These are phyloP conservation scores for Pseudisothecium myosuroides DNA, from an alignment of 225 moss, liverwort and hornwort genomes.

Conservation along the genomic window DNA sequence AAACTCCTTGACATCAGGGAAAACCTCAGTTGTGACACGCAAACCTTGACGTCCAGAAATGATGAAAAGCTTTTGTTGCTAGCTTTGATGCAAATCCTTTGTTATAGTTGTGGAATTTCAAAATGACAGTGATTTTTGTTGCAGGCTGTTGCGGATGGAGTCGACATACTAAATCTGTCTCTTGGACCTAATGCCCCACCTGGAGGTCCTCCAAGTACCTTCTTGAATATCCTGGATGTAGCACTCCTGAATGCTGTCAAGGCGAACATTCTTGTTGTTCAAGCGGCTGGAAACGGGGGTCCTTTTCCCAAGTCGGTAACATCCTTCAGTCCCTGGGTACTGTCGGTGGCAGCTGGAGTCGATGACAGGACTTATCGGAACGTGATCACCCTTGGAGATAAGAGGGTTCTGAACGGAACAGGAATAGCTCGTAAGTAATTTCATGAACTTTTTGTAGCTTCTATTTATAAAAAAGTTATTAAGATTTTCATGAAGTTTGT, in stretches of 20 bases:
- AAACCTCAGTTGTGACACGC: background rate
- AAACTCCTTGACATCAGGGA: background rate
- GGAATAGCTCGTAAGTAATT: constrained; percentile 31
- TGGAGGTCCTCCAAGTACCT: constrained; percentile 50
- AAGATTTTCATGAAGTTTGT: background rate
- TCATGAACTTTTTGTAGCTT: background rate
- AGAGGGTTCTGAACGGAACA: background rate
- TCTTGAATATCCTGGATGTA: constrained; percentile 62
- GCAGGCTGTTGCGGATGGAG: constrained; percentile 72
- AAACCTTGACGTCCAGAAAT: background rate
- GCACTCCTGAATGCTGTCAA: constrained; percentile 68
- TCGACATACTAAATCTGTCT: constrained; percentile 61
- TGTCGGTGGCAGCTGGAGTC: constrained; percentile 62
- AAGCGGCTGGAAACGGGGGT: constrained; percentile 69
- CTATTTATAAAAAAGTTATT: background rate
- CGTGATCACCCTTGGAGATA: constrained; percentile 21
- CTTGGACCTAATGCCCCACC: constrained; percentile 55
- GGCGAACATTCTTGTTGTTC: constrained; percentile 60
- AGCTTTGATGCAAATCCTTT: background rate
- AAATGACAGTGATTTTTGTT: background rate
- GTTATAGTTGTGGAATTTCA: background rate
- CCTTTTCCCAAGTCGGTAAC: constrained; percentile 58
- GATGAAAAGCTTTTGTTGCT: background rate
- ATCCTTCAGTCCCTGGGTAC: constrained; percentile 78
- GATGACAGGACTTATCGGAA: constrained; percentile 58